Base-by-base conservation (phyloP, 1,284 basidiomycete species). In the Trametes pubescens region DNA sequence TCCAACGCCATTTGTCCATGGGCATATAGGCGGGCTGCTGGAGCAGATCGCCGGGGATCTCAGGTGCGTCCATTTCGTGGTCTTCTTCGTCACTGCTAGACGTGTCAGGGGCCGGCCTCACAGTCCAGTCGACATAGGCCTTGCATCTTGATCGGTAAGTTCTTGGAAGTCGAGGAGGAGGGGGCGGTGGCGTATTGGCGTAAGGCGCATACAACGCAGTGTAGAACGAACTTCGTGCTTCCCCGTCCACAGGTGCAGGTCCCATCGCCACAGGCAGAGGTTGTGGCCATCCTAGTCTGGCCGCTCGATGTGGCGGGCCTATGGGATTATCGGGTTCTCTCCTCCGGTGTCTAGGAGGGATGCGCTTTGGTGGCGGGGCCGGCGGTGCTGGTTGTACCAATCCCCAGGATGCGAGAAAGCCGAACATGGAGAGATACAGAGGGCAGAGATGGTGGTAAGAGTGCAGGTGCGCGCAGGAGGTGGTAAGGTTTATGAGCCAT, bases 131-230 rank as follows among this genome's bases (percentile, higher is more conserved):
- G 0, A 56, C 24, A 2, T 38, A 26, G 0, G 38, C 37, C 5
- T 21, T 21, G 21, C 40, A 26, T 13, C 18, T 48, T 3, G 38
- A 46, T 14, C 16, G 10, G 40, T 24, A 6, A 18, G 43, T 24
- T 14, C 22, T 38, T 1, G 24, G 51, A 2, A 37, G 21, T 34
- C 14, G 54, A 44, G 44, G 57, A 34, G 57, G 21, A 38, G n/a
- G 57, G 13, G 52, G 34, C 29, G 46, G 54, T 29, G 35, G 48
- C 7, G 26, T n/a, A 34, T 47, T 21, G 11, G 13, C 22, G 43
- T 64, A 61, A 9, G 54, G 54, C 24, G 55, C 54, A 7, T 55
- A 43, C 53, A 64, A 26, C 11, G 55, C 58, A 9, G 40, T 38
- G 24, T 13, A 53, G n/a, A 61, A 53, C 6, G n/a, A 37, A 13